Evolutionary conservation across 805 yeast genomes (phyloP).

Genomic region (Yamadazyma kitorensis): DNA sequence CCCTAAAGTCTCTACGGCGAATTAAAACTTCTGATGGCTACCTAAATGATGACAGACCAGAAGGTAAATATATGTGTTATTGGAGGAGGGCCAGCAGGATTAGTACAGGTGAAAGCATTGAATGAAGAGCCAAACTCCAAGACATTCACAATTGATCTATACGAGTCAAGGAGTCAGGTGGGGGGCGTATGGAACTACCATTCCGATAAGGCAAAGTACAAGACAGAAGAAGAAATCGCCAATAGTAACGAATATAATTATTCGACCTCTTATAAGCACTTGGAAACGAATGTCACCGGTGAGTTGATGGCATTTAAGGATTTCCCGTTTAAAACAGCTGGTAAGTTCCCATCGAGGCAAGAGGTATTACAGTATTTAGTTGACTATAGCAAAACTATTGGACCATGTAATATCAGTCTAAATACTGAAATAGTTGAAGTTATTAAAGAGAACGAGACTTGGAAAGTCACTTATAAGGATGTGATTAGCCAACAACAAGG

Average conservation of each 20-base stretch:
- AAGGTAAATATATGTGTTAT: slow-evolving; percentile 57
- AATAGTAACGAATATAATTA: slow-evolving; percentile 16
- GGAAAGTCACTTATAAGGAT: slow-evolving; percentile 15
- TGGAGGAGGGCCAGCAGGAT: slow-evolving; percentile 79
- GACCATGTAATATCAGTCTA: slow-evolving; percentile 9
- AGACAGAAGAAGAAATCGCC: slow-evolving; percentile 7
- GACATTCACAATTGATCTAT: slow-evolving; percentile 52
- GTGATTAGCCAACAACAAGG: neutral
- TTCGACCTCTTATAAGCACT: slow-evolving; percentile 56
- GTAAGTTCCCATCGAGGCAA: slow-evolving; percentile 29
- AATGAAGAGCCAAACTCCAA: slow-evolving; percentile 45
- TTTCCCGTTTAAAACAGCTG: slow-evolving; percentile 31
- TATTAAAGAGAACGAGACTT: slow-evolving; percentile 10
- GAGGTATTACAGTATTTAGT: slow-evolving; percentile 63
- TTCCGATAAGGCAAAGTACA: slow-evolving; percentile 6
- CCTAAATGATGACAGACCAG: neutral
- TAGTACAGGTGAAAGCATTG: slow-evolving; percentile 64
- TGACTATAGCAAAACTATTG: slow-evolving; percentile 41
- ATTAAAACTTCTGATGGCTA: no score
- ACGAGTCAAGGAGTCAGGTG: slow-evolving; percentile 53
- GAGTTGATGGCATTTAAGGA: slow-evolving; percentile 57
- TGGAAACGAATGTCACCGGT: slow-evolving; percentile 70
- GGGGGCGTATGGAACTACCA: slow-evolving; percentile 76
- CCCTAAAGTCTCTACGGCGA: no score
- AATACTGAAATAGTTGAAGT: slow-evolving; percentile 15